A percentile compares a stretch with the other conserved stretches of the same genome.
Conservation (phyloP, 2,329 filamentous ascomycete genomes). For the Talaromyces sp. region DNA sequence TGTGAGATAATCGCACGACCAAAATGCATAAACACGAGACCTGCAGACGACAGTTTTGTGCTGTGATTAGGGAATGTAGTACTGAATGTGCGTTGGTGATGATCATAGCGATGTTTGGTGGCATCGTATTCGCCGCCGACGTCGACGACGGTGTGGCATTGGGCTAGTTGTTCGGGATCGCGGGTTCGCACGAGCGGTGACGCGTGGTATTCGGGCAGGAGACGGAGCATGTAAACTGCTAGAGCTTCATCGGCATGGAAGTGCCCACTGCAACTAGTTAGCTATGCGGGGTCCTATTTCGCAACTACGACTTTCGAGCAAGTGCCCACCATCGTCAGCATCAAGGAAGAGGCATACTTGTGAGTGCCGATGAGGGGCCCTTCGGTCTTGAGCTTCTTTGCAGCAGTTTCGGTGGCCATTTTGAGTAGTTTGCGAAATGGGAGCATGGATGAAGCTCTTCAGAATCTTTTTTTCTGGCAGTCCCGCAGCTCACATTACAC, state of each 20-base stretch:
- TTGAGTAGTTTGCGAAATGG: slow-evolving; percentile 44
- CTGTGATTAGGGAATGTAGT: slow-evolving; percentile 76
- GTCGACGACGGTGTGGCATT: slow-evolving; percentile 93
- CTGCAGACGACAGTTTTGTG: slow-evolving; percentile 91
- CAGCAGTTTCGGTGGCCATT: slow-evolving; percentile 64
- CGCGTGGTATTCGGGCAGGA: slow-evolving; percentile 73
- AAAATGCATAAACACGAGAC: slow-evolving; percentile 94
- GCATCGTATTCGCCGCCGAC: slow-evolving; percentile 94
- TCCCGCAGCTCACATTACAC: background rate
- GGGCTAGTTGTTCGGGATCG: slow-evolving; percentile 70
- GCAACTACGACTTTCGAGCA: background rate
- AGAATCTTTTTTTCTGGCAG: slow-evolving; percentile 2
- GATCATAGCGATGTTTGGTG: slow-evolving; percentile 75
- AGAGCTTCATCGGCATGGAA: slow-evolving; percentile 99
- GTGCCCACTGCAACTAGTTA: slow-evolving; percentile 60
- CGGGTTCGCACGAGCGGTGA: slow-evolving; percentile 80
- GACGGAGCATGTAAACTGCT: slow-evolving; percentile 90
- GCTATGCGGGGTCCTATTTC: slow-evolving; percentile 14
- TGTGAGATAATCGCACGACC: slow-evolving; percentile 76
- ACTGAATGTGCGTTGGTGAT: slow-evolving; percentile 90
- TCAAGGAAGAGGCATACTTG: slow-evolving; percentile 50
- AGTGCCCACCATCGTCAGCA: background rate
- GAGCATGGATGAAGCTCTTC: slow-evolving; percentile 9
- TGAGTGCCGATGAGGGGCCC: slow-evolving; percentile 80
- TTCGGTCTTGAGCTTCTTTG: slow-evolving; percentile 81